phyloP scores from a whole-genome alignment of 495 filamentous ascomycete genomes.

The Lentithecium fluviatile region DNA sequence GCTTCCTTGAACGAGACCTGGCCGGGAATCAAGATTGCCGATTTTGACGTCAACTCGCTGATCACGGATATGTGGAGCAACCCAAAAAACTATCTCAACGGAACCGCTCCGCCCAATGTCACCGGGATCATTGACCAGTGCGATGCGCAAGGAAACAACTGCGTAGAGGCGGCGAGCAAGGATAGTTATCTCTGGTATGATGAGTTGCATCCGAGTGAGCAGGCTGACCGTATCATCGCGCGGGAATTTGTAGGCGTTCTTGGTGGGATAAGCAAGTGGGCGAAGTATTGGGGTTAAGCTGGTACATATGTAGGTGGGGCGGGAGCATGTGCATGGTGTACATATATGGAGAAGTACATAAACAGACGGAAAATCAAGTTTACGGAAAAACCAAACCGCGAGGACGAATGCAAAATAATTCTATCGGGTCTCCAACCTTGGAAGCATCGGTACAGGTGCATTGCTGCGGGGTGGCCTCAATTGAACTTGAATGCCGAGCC shows the following conservation, averaged over 20 bases:
- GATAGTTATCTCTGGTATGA: constrained; percentile 59
- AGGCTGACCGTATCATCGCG: constrained; percentile 55
- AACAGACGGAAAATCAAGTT: too few species aligned
- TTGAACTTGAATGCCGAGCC: too few species aligned
- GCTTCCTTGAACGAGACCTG: constrained; percentile 53
- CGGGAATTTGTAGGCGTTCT: constrained; percentile 61
- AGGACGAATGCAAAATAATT: too few species aligned
- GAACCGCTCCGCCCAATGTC: constrained; percentile 59
- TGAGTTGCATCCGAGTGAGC: constrained; percentile 65
- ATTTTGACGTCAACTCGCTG: constrained; percentile 65
- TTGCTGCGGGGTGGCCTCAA: too few species aligned
- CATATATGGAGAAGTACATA: too few species aligned
- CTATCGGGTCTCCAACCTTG: too few species aligned
- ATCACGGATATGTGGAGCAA: constrained; percentile 62
- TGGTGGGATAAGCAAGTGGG: constrained; percentile 56
- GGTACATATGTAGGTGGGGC: too few species aligned
- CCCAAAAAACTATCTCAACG: constrained; percentile 59
- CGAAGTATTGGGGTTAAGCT: constrained; percentile 50
- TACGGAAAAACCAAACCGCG: too few species aligned
- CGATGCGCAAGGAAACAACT: constrained; percentile 41
- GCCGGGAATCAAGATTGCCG: constrained; percentile 56
- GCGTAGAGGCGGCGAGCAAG: constrained; percentile 35
- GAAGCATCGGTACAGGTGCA: too few species aligned
- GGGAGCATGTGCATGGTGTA: too few species aligned
- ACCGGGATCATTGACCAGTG: constrained; percentile 59